Evolutionary conservation across 768 basidiomycete species (phyloP), one percentile per base, ranked within the genome.

Genomic region (Russula emetica): DNA sequence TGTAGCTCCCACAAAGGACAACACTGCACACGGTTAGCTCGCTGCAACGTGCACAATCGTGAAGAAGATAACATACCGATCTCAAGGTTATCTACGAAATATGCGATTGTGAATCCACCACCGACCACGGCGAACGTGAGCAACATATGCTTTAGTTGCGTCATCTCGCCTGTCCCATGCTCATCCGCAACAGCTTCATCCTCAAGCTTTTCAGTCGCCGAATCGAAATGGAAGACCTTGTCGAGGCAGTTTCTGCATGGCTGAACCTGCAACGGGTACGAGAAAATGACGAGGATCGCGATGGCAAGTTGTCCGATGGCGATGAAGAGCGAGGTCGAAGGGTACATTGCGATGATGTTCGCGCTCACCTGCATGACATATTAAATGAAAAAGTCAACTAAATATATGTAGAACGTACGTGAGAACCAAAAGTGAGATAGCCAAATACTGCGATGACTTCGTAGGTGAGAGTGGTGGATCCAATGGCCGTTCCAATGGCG

Each of bases 261-360:
- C 60, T 94, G 89, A 5, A 96, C 88, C 75, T 98, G 97, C 57
- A 99, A 73, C 0, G 97, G 95, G 74, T 99, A 96, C 20, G 92
- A 94, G 71, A 96, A 92, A 61, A 93, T 77, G 61, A 98, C 94
- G 30, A 96, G 82, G 52, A 91, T 77, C 44, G 93, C 89, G 72
- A 99, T 97, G 13, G 95, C 97, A 11, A 96, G 76, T 70, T 97
- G 93, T 10, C 96, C 96, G 62, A 95, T 70, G 36, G 96, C 94
- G 68, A 99, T 89, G 75, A 97, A 93, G 47, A 95, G 76, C 42
- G 94, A 94, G 0, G 92, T 94, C 7, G 87, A 83, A 4, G 90
- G 90, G 71, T 93, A 94, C 91, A 96, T 97, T 26, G 92, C 92
- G 68, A 98, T 91, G 70, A 98, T 90, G 76, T 98, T 97, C 44